These are phyloP conservation scores for Carpinus fangiana DNA, from an alignment of 306 rosid genomes.

Conservation along the genomic window DNA sequence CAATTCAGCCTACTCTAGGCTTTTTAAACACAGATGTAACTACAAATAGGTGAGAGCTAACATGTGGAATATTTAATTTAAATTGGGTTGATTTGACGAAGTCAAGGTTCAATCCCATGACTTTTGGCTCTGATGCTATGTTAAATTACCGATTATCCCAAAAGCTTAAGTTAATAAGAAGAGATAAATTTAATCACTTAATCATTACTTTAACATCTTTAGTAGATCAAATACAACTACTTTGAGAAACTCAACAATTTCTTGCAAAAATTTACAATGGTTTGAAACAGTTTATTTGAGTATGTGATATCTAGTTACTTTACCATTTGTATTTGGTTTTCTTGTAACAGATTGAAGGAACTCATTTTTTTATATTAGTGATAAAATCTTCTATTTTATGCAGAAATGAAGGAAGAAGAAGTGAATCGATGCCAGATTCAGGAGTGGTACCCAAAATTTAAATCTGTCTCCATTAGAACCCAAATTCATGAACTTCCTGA, in stretches of 20 bases:
- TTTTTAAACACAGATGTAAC: too few relatives aligned
- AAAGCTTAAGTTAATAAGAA: too few relatives aligned
- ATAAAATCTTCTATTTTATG: not conserved
- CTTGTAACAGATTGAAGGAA: slow-evolving; percentile 22
- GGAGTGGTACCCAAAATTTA: slow-evolving; percentile 78
- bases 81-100: too few relatives aligned
- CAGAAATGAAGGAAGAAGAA: slow-evolving; percentile 61
- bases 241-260: not conserved
- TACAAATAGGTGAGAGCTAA: too few relatives aligned
- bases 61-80: too few relatives aligned
- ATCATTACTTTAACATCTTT: too few relatives aligned
- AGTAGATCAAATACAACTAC: not conserved
- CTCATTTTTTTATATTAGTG: not conserved
- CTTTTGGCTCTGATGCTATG: too few relatives aligned
- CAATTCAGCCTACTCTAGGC: too few relatives aligned
- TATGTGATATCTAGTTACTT: not conserved
- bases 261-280: not conserved
- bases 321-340: slow-evolving; percentile 9
- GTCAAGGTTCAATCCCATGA: too few relatives aligned
- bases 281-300: not conserved
- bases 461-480: slow-evolving; percentile 61
- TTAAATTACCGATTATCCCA: too few relatives aligned
- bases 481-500: slow-evolving; percentile 69
- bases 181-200: too few relatives aligned
- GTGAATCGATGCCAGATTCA: slow-evolving; percentile 72